phyloP scores from a whole-genome alignment of 129 eudicot species.

The Logfia minima region DNA sequence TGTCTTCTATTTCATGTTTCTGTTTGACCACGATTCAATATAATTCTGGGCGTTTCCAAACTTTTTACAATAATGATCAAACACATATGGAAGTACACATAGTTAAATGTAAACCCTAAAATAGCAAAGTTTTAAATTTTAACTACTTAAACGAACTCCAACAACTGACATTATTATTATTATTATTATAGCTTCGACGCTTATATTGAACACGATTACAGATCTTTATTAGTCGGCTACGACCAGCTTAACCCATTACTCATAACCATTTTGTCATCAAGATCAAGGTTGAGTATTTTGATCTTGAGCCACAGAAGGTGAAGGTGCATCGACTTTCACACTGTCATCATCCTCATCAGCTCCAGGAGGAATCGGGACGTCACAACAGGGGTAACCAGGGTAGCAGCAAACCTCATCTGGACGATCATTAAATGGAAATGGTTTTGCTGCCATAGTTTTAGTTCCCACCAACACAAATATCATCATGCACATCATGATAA shows the following conservation, averaged over 20 bases:
- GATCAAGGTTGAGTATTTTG: slow-evolving; percentile 23
- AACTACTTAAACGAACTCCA: not conserved
- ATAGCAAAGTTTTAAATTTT: not conserved
- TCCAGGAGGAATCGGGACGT: slow-evolving; percentile 25
- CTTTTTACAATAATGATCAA: not conserved
- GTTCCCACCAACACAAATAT: slow-evolving; percentile 25
- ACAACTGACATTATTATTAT: not conserved
- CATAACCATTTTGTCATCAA: not conserved
- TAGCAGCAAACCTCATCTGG: slow-evolving; percentile 42
- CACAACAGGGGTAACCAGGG: slow-evolving; percentile 35
- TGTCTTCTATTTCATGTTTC: not conserved
- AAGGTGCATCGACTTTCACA: slow-evolving; percentile 4
- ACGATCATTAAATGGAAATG: slow-evolving; percentile 31
- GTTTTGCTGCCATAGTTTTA: slow-evolving; percentile 34
- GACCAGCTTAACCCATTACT: not conserved
- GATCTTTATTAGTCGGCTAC: not conserved
- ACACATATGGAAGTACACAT: not conserved
- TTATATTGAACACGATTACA: not conserved
- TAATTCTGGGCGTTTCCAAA: too few relatives aligned
- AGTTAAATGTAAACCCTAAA: not conserved
- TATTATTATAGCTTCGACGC: not conserved
- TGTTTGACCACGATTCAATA: not conserved
- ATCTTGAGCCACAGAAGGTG: slow-evolving; percentile 16
- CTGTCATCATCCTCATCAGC: slow-evolving; percentile 6
- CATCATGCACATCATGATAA: slow-evolving; percentile 22